These are phyloP conservation scores for Alternaria panax DNA, from an alignment of 2,329 filamentous ascomycete genomes.

Conservation along the genomic window DNA sequence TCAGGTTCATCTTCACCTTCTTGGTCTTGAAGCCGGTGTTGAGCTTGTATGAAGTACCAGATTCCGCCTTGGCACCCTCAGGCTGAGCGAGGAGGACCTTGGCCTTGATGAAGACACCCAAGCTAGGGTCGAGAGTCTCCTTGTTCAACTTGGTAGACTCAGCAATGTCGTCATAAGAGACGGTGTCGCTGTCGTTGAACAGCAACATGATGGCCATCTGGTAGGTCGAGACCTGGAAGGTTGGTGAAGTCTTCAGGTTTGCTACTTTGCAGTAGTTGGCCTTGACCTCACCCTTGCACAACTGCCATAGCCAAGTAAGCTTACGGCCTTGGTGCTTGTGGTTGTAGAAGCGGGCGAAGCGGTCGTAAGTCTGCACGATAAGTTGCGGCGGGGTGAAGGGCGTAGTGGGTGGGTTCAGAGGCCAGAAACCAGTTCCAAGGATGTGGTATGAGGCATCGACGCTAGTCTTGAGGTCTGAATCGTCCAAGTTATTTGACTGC, in stretches of 20 bases:
- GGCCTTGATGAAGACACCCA: slow-evolving; percentile 89
- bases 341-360: slow-evolving; percentile 90
- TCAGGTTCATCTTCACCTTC: slow-evolving; percentile 96
- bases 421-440: slow-evolving; percentile 97
- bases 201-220: slow-evolving; percentile 96
- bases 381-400: slow-evolving; percentile 87
- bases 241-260: slow-evolving; percentile 80
- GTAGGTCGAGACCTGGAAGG: slow-evolving; percentile 95
- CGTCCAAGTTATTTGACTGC: slow-evolving; percentile 71
- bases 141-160: slow-evolving; percentile 79
- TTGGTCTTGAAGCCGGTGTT: slow-evolving; percentile 98
- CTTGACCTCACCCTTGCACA: slow-evolving; percentile 97
- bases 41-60: slow-evolving; percentile 80
- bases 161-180: slow-evolving; percentile 87
- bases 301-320: slow-evolving; percentile 96
- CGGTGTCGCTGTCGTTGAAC: slow-evolving; percentile 88
- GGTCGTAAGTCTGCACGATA: slow-evolving; percentile 85
- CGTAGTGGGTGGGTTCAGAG: slow-evolving; percentile 83
- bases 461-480: slow-evolving; percentile 69
- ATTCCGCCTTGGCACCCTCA: slow-evolving; percentile 75
- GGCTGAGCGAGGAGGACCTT: slow-evolving; percentile 81
- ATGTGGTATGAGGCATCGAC: slow-evolving; percentile 91
- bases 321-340: slow-evolving; percentile 97
- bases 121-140: slow-evolving; percentile 85
- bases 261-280: slow-evolving; percentile 83